Percentiles rank a stretch among this genome's conserved stretches.
These are phyloP conservation scores for Eucalyptus curtisii DNA, from an alignment of 345 rosid species.

Conservation along the genomic window DNA sequence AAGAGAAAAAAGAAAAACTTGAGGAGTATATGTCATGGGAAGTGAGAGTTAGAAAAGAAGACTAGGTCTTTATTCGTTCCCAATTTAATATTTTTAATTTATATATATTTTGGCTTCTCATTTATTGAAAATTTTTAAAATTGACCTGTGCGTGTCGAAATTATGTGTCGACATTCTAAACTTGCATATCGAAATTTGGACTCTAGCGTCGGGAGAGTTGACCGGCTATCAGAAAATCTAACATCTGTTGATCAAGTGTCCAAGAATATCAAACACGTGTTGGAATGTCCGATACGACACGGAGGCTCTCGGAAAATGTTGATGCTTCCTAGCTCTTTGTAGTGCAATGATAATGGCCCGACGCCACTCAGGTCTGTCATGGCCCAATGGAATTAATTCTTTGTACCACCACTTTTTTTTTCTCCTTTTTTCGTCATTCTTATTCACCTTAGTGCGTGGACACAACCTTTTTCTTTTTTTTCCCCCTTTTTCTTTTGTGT, in stretches of 20 bases:
- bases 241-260: fast-evolving
- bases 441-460: too few relatives aligned
- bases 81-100: too few relatives aligned
- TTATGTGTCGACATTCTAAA: too few relatives aligned
- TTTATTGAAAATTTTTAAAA: too few relatives aligned
- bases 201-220: fast-evolving
- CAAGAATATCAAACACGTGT: fast-evolving
- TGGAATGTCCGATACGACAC: fast-evolving
- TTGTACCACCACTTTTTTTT: background rate
- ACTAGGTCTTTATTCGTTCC: too few relatives aligned
- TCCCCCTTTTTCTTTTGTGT: background rate
- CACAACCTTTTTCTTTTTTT: background rate
- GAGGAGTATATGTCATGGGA: fast-evolving
- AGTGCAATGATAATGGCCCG: slow-evolving; percentile 17
- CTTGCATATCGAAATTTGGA: too few relatives aligned
- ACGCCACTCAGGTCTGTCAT: background rate
- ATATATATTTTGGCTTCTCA: too few relatives aligned
- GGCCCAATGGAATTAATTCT: background rate
- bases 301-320: too few relatives aligned
- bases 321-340: background rate
- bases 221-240: fast-evolving
- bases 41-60: too few relatives aligned
- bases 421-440: background rate
- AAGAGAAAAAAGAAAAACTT: too few relatives aligned
- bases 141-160: fast-evolving